Evolutionary conservation across 768 basidiomycete genomes (phyloP).

Genomic region (Lentinula edodes): DNA sequence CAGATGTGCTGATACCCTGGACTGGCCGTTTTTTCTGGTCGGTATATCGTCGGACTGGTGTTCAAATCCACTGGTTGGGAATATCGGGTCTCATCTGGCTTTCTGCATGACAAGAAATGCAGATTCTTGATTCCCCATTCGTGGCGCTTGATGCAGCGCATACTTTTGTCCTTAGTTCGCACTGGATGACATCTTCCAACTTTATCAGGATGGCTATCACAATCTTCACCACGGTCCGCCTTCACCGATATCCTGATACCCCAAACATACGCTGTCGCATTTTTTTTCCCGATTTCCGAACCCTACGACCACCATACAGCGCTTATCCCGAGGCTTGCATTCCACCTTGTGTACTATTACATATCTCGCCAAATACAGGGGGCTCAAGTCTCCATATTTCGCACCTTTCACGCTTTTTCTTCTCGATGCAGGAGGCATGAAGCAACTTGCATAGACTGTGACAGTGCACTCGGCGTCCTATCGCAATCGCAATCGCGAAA

Average conservation of each 20-base stretch:
- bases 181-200: neutral
- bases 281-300: neutral
- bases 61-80: neutral
- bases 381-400: neutral
- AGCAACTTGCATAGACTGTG: neutral
- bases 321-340: neutral
- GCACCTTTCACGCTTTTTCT: neutral
- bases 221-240: neutral
- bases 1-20: neutral
- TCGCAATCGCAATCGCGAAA: neutral
- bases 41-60: neutral
- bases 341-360: neutral
- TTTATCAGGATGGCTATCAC: neutral
- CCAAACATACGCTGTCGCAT: neutral
- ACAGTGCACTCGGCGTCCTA: neutral
- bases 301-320: neutral
- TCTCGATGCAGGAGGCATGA: neutral
- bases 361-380: neutral
- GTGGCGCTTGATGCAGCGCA: neutral
- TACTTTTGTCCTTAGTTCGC: neutral
- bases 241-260: neutral
- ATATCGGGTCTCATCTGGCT: neutral
- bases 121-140: no score
- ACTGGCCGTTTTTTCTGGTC: neutral
- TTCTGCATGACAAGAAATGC: neutral